Evolutionary conservation across 495 filamentous ascomycete genomes (phyloP), one percentile per base, ranked within the genome.

Genomic region (Xylaria scruposa): DNA sequence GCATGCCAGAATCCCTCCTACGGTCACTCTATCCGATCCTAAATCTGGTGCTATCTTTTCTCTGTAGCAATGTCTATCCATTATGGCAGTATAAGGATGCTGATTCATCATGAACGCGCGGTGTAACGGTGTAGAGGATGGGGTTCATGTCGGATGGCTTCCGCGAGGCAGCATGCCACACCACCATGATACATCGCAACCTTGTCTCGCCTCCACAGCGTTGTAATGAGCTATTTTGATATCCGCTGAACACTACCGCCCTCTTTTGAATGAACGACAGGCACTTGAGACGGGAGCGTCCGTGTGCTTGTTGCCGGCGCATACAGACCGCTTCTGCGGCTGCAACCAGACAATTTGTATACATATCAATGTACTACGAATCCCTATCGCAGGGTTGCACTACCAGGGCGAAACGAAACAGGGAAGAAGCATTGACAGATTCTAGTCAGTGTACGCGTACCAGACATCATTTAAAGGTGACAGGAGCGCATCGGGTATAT

Each of bases 111-210:
- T 44, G 49, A 44, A 29, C 40, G 42, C 40, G 42, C 31, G 42
- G 51, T 49, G 38, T 12, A 67, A 51, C 53, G 53, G n/a, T 29
- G 29, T 7, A 49, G 10, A 60, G 2, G 49, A 56, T 49, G 49
- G 49, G 49, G 49, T 71, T 60, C 53, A 33, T 67, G 70, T 67
- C 70, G 70, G 70, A 63, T 72, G 64, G 36, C 70, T 68, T 68
- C 70, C 70, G 64, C 64, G 64, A 60, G 46, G 70, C 63, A 29
- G 53, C 51, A 63, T 60, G 31, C 33, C 62, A 59, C 53, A 54
- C 49, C 42, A 54, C 49, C 70, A 67, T 54, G 26, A 67, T 60
- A 66, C 47, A 46, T 60, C 60, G 17, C 62, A n/a, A 60, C 46
- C 26, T 59, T 59, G 62, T 56, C 62, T 65, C 40, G 70, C 61